A percentile compares a stretch with the other conserved stretches of the same genome.
Conservation (phyloP, 2,329 filamentous ascomycete species). For the Aspergillaceae sp. region DNA sequence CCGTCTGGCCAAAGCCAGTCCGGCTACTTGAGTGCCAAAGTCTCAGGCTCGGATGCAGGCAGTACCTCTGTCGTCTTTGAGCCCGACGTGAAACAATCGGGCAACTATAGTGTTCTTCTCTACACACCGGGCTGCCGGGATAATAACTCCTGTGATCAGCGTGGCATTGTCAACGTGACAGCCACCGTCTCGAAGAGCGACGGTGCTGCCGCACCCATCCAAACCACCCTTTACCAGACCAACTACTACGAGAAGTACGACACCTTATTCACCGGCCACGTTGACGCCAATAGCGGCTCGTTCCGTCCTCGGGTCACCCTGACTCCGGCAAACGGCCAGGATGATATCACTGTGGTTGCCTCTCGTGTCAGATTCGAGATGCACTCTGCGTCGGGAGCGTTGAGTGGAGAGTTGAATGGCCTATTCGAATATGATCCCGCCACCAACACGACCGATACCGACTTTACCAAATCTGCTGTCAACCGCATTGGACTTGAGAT, state of each 20-base stretch:
- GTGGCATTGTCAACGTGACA: conserved; percentile 76
- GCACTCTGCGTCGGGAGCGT: conserved; percentile 52
- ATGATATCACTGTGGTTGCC: conserved; percentile 71
- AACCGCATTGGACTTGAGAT: conserved; percentile 68
- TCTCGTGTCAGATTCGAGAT: conserved; percentile 70
- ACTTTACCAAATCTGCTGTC: conserved; percentile 64
- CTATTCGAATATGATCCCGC: conserved; percentile 80
- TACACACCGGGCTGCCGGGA: conserved; percentile 87
- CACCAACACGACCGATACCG: conserved; percentile 44
- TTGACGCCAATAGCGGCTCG: conserved; percentile 62
- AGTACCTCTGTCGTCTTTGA: conserved; percentile 57
- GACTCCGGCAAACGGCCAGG: conserved; percentile 53
- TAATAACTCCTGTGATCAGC: conserved; percentile 64
- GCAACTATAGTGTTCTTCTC: conserved; percentile 82
- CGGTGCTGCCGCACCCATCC: conserved; percentile 43
- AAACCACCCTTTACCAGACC: conserved; percentile 68
- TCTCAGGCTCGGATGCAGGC: conserved; percentile 50
- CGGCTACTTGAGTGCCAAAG: conserved; percentile 63
- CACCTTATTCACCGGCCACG: conserved; percentile 73
- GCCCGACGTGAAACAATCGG: conserved; percentile 78
- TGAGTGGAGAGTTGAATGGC: conserved; percentile 72
- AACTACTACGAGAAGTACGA: conserved; percentile 98
- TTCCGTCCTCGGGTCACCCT: conserved; percentile 79
- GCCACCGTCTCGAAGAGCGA: conserved; percentile 52
- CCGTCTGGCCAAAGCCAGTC: conserved; percentile 62